Percentiles rank a stretch among this genome's conserved stretches.
Evolutionary conservation across 73 alveolate genomes (phyloP).

Genomic region (Breviolum minutum): DNA sequence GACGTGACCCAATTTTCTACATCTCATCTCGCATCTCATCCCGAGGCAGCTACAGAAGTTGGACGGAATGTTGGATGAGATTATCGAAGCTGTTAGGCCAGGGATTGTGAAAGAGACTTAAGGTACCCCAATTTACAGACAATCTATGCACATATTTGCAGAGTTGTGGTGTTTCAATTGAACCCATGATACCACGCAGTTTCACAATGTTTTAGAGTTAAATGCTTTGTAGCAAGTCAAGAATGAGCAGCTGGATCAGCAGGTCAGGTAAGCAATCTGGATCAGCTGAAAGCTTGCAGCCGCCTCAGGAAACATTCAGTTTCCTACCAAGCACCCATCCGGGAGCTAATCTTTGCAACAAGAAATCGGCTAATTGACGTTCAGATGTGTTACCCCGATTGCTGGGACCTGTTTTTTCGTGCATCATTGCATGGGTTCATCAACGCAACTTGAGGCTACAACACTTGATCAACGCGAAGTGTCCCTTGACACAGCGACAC

Average conservation of each 20-base stretch:
- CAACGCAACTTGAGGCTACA: conserved; percentile 10
- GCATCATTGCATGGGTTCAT: background rate
- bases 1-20: background rate
- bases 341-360: no score
- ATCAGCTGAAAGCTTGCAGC: conserved; percentile 24
- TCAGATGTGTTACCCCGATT: background rate
- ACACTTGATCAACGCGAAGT: conserved; percentile 44
- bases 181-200: no score
- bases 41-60: conserved; percentile 59
- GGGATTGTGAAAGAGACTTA: background rate
- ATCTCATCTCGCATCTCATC: background rate
- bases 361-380: no score
- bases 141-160: no score
- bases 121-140: no score
- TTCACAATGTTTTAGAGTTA: no score
- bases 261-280: background rate
- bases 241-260: background rate
- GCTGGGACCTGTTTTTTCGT: background rate
- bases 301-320: background rate
- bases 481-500: conserved; percentile 78
- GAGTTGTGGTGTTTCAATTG: background rate
- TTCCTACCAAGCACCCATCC: no score
- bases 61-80: conserved; percentile 90
- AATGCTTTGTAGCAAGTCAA: no score
- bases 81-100: conserved; percentile 63